Percentiles rank a stretch among this genome's conserved stretches.
phyloP scores from a whole-genome alignment of 345 rosid genomes.

The Excoecaria cochinchinensis region DNA sequence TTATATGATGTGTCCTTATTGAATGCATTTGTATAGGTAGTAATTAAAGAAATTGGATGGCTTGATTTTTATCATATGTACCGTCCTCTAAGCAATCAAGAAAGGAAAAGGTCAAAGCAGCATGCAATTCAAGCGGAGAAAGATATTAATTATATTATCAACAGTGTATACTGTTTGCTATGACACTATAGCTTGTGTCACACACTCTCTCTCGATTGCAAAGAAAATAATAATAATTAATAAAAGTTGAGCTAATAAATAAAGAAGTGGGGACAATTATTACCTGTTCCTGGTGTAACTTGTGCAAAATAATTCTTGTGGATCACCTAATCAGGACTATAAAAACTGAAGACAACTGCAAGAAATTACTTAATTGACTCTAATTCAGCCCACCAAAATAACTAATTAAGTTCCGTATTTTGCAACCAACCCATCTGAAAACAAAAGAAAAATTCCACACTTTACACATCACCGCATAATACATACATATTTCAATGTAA shows the following conservation, averaged over 20 bases:
- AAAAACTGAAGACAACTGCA: conserved; percentile 15
- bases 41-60: conserved; percentile 69
- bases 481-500: no score
- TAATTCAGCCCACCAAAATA: background rate
- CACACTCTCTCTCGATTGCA: background rate
- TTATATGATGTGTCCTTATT: conserved; percentile 6
- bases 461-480: no score
- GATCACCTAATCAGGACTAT: conserved; percentile 26
- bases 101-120: conserved; percentile 49
- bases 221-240: background rate
- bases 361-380: conserved; percentile 21
- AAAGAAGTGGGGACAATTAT: conserved; percentile 9
- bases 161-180: conserved; percentile 59
- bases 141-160: conserved; percentile 59
- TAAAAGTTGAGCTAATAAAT: no score
- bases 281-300: conserved; percentile 20
- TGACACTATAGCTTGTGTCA: conserved; percentile 23
- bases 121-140: conserved; percentile 62
- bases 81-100: conserved; percentile 28
- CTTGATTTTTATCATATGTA: conserved; percentile 51
- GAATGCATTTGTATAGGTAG: conserved; percentile 40
- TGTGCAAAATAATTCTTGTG: conserved; percentile 14
- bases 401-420: no score
- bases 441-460: no score
- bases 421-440: no score